A percentile compares a stretch with the other conserved stretches of the same genome.
These are phyloP conservation scores for Lipomyces oligophaga DNA, from an alignment of 805 yeast species.

Conservation along the genomic window DNA sequence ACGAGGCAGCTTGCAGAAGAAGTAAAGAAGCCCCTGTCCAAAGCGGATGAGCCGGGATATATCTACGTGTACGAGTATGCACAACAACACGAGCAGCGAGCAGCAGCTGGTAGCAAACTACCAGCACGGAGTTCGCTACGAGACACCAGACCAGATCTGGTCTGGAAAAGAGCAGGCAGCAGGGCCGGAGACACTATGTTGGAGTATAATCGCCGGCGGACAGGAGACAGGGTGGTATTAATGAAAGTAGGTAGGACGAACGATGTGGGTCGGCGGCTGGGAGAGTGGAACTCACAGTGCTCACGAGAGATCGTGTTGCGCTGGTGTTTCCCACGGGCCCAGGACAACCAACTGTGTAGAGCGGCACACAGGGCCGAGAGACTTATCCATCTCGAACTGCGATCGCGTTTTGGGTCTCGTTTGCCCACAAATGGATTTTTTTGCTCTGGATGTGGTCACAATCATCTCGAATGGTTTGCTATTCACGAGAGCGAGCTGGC, in stretches of 20 bases:
- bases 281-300: constrained; percentile 28
- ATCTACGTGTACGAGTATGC: constrained; percentile 25
- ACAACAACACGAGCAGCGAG: too few relatives aligned
- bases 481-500: constrained; percentile 10
- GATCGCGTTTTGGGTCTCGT: constrained; percentile 11
- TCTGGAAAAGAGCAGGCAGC: too few relatives aligned
- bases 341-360: too few relatives aligned
- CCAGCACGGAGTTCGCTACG: too few relatives aligned
- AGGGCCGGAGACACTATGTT: too few relatives aligned
- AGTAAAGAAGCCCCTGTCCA: constrained; percentile 17
- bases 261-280: constrained; percentile 22
- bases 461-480: constrained; percentile 28
- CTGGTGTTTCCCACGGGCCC: constrained; percentile 17
- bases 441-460: constrained; percentile 15
- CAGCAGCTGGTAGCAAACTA: too few relatives aligned
- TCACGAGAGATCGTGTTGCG: constrained; percentile 15
- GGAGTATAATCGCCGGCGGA: too few relatives aligned
- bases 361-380: constrained; percentile 29
- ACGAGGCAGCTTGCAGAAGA: constrained; percentile 13
- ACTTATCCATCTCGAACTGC: constrained; percentile 26
- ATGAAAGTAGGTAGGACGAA: constrained; percentile 25
- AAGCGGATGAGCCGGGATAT: constrained; percentile 24
- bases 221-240: constrained; percentile 3
- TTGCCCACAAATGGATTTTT: background rate
- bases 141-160: too few relatives aligned